Evolutionary conservation across 169 alveolate genomes (phyloP).

Genomic region (Eimeria maxima): DNA sequence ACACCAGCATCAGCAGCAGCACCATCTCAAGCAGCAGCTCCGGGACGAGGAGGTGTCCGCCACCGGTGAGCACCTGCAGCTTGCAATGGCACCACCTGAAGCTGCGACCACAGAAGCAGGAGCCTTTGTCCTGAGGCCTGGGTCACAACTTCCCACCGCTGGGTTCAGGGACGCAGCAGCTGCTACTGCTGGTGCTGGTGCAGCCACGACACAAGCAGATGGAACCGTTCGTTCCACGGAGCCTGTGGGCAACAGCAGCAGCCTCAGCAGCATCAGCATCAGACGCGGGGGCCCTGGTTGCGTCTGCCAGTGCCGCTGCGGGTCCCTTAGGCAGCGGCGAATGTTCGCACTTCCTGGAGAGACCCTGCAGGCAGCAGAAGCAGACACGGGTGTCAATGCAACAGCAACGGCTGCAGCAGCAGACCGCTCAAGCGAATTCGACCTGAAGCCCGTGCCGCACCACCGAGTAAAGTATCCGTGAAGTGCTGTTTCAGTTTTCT

Average conservation of each 20-base stretch:
- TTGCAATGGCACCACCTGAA: background rate
- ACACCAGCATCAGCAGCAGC: conserved; percentile 31
- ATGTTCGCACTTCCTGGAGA: conserved; percentile 53
- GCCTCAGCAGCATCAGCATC: conserved; percentile 38
- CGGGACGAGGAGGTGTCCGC: background rate
- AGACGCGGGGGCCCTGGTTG: conserved; percentile 52
- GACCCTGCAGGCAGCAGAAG: conserved; percentile 5
- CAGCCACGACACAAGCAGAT: conserved; percentile 1
- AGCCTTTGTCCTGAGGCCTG: background rate
- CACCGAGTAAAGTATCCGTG: background rate
- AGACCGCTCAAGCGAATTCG: conserved; percentile 2
- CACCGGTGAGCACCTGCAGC: background rate
- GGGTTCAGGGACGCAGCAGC: conserved; percentile 9
- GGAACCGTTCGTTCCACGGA: background rate
- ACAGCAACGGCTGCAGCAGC: conserved; percentile 18
- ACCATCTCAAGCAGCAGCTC: background rate
- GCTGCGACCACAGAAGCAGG: background rate
- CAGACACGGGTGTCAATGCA: background rate
- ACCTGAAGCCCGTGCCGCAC: background rate
- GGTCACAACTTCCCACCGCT: background rate
- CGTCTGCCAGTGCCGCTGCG: conserved; percentile 75
- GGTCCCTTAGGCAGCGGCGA: background rate
- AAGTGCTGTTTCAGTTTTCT: background rate
- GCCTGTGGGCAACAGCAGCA: conserved; percentile 19
- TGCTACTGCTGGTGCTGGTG: background rate